These are phyloP conservation scores for Mycena maculata DNA, from an alignment of 768 basidiomycete genomes.

Conservation along the genomic window DNA sequence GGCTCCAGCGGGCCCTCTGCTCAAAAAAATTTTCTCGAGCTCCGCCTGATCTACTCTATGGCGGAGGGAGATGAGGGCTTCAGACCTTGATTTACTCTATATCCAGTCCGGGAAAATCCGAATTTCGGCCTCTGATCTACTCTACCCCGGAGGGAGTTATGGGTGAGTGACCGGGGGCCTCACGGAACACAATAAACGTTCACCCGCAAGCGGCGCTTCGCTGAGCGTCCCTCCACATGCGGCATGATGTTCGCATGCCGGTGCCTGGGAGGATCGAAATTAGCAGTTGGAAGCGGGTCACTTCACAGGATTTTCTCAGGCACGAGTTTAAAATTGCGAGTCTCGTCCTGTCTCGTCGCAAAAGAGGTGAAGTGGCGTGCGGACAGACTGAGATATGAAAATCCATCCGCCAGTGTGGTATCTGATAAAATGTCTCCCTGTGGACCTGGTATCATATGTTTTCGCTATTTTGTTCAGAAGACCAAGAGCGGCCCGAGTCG, in stretches of 20 bases:
- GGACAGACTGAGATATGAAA: background rate
- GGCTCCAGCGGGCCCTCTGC: too few species aligned
- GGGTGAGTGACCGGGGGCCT: too few species aligned
- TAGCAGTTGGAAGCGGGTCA: constrained; percentile 13
- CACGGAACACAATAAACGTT: too few species aligned
- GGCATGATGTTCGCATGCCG: constrained; percentile 24
- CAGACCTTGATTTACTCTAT: too few species aligned
- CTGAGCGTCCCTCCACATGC: background rate
- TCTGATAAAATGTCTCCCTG: background rate
- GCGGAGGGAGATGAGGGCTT: too few species aligned
- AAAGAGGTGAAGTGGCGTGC: background rate
- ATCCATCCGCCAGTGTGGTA: background rate
- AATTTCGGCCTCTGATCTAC: too few species aligned
- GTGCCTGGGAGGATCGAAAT: constrained; percentile 33
- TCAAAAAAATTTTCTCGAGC: too few species aligned
- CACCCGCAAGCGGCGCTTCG: too few species aligned
- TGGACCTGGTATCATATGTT: constrained; percentile 4
- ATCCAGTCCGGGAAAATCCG: too few species aligned
- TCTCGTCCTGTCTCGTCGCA: background rate
- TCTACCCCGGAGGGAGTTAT: too few species aligned
- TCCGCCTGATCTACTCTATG: too few species aligned
- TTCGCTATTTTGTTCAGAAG: background rate
- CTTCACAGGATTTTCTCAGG: background rate
- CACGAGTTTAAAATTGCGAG: background rate
- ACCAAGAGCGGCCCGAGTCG: background rate